These are phyloP conservation scores for Chaetomiaceae sp. DNA, from an alignment of 2,329 filamentous ascomycete species.

Conservation along the genomic window DNA sequence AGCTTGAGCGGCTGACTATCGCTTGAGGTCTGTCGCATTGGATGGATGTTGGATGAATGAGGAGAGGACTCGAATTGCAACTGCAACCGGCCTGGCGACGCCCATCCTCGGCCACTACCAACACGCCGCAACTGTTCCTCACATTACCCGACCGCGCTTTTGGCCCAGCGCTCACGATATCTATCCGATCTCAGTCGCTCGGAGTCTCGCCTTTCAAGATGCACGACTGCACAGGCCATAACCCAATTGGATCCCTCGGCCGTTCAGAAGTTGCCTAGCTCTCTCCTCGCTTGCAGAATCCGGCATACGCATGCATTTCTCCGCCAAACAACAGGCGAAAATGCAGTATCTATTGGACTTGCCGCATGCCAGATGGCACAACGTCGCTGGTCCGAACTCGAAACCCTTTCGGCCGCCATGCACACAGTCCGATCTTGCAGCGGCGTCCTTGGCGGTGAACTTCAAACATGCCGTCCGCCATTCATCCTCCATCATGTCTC, in stretches of 20 bases:
- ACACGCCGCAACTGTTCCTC: too few species aligned
- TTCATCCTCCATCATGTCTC: constrained; percentile 19
- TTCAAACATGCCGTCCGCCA: constrained; percentile 18
- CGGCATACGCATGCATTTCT: constrained; percentile 33
- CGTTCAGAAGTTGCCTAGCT: constrained; percentile 30
- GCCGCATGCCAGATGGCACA: constrained; percentile 44
- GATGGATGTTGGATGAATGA: too few species aligned
- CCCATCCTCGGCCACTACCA: too few species aligned
- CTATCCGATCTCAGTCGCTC: constrained; percentile 2
- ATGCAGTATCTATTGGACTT: constrained; percentile 34
- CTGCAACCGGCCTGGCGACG: too few species aligned
- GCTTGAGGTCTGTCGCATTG: too few species aligned
- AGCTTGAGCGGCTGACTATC: too few species aligned
- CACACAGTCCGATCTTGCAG: constrained; percentile 21
- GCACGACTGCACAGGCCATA: constrained; percentile 20
- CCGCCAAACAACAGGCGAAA: constrained; percentile 26
- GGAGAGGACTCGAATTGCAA: too few species aligned
- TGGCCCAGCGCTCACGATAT: too few species aligned
- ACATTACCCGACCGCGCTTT: too few species aligned
- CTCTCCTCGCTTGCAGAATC: constrained; percentile 30
- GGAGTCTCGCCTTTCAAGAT: constrained; percentile 6
- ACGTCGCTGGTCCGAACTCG: constrained; percentile 39
- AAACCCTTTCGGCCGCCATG: constrained; percentile 26
- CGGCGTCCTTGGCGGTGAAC: constrained; percentile 21
- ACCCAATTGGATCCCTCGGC: constrained; percentile 26